Conservation (phyloP, 768 basidiomycete genomes). For the Podaxis pistillaris region DNA sequence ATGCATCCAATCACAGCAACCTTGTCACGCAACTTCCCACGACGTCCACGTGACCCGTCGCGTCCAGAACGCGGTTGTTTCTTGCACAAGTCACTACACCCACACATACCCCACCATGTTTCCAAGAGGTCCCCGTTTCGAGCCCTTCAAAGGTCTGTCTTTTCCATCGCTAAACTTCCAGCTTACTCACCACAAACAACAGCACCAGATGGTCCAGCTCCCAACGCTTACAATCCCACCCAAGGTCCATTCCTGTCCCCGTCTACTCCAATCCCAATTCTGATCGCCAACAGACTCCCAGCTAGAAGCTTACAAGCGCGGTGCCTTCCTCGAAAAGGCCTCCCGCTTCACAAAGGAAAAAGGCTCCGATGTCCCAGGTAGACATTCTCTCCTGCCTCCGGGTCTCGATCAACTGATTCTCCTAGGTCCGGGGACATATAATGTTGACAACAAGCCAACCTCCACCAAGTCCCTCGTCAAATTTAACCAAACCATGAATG, state of each 20-base stretch:
- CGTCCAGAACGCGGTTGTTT: conserved; percentile 17
- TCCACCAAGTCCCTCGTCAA: conserved; percentile 17
- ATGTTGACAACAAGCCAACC: conserved; percentile 14
- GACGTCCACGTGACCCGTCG: conserved; percentile 24
- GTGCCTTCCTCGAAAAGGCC: conserved; percentile 57
- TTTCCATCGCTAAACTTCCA: neutral
- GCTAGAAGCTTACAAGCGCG: conserved; percentile 52
- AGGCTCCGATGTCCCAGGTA: conserved; percentile 41
- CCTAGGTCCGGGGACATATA: neutral
- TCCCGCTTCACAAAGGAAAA: conserved; percentile 50
- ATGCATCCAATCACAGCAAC: conserved; percentile 7
- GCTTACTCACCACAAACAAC: neutral
- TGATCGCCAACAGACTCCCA: conserved; percentile 33
- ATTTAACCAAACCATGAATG: conserved; percentile 26
- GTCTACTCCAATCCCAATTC: neutral
- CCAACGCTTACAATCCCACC: conserved; percentile 42
- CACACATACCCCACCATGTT: conserved; percentile 33
- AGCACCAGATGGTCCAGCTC: conserved; percentile 54
- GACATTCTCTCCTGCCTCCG: conserved; percentile 1
- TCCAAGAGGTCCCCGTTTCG: conserved; percentile 47
- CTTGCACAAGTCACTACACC: neutral
- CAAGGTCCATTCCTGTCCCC: neutral
- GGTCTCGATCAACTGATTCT: neutral
- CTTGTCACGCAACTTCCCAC: conserved; percentile 8
- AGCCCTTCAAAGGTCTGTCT: conserved; percentile 34